Base-by-base conservation (phyloP, 1,284 basidiomycete genomes). In the Ustilago tritici region DNA sequence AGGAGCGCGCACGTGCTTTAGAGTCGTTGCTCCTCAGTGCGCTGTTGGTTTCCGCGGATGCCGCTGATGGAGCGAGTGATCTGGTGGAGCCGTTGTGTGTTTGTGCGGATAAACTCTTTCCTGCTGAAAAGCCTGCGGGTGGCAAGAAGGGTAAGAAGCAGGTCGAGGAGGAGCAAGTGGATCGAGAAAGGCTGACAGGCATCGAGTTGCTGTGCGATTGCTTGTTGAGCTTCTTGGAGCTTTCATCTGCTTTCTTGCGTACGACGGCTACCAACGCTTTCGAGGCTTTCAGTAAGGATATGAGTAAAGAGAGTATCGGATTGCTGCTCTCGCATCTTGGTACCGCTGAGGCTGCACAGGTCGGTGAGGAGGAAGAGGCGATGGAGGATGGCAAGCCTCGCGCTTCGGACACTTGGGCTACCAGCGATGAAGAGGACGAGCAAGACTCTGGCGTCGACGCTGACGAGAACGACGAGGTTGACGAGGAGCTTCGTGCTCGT, bases 171-270 rank as follows among this genome's bases (percentile, higher is more conserved):
- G 28, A 23, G 15, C 82, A 87, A 0, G 89, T 87, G 23, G 84
- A 87, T 15, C 86, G 87, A 11, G 88, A 70, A 5, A 88, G 87
- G 32, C 87, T 88, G 23, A 87, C 90, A 49, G 91, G 93, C 1
- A 91, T 95, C 59, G 95, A 97, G 80, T 87, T 95, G 38, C 89
- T 98, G 43, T 91, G 95, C 56, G 95, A 98, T 83, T 90, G 90
- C 31, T 90, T 98, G 66, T 92, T 98, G 65, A 93, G 93, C 9
- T 92, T 94, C 83, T 88, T 99, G 57, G 95, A 98, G 85, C 90
- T 92, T 70, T 92, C 92, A 2, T 93, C 92, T 11, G 90, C 91
- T 41, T 96, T 94, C 87, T 89, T 94, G 86, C 91, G 94, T 28
- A 90, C 91, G 0, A 88, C 95, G 23, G 93, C 92, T 9, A 95